Evolutionary conservation across 2,329 filamentous ascomycete genomes (phyloP).

Genomic region (Xylariomycetidae sp.): DNA sequence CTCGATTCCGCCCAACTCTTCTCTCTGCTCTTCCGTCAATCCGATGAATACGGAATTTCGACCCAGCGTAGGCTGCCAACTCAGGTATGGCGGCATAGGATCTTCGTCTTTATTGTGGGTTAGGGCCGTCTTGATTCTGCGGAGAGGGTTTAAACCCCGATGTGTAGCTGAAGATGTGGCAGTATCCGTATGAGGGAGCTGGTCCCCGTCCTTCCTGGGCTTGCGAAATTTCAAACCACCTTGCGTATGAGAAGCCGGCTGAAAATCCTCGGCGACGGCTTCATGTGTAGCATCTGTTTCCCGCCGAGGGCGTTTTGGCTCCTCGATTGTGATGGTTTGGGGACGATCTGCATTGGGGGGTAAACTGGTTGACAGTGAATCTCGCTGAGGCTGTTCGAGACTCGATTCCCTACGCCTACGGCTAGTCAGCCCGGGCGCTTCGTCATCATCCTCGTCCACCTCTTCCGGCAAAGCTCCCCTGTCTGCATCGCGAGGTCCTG

Average conservation of each 20-base stretch:
- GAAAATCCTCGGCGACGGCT: conserved; percentile 36
- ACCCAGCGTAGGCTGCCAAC: conserved; percentile 86
- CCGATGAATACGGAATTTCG: conserved; percentile 91
- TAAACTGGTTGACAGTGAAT: conserved; percentile 5
- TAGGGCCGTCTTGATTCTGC: conserved; percentile 51
- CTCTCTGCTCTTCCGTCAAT: conserved; percentile 82
- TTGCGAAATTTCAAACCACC: conserved; percentile 40
- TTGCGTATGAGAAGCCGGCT: conserved; percentile 35
- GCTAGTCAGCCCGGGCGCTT: conserved; percentile 19
- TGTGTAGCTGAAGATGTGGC: conserved; percentile 20
- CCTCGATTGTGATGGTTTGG: conserved; percentile 63
- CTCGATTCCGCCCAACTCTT: conserved; percentile 94
- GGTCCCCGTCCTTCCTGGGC: conserved; percentile 35
- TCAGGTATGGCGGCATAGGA: conserved; percentile 81
- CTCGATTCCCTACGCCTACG: conserved; percentile 27
- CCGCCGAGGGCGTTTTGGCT: conserved; percentile 46
- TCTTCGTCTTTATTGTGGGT: conserved; percentile 51
- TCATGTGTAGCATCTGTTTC: conserved; percentile 23
- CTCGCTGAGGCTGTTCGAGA: conserved; percentile 11
- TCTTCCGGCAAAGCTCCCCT: conserved; percentile 66
- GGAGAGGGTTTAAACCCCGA: conserved; percentile 35
- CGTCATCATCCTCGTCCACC: conserved; percentile 33
- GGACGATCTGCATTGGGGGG: conserved; percentile 29
- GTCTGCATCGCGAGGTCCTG: conserved; percentile 86
- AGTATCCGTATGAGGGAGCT: conserved; percentile 30